Evolutionary conservation across 257 asterid genomes (phyloP).

Genomic region (Solanum sejunctum): DNA sequence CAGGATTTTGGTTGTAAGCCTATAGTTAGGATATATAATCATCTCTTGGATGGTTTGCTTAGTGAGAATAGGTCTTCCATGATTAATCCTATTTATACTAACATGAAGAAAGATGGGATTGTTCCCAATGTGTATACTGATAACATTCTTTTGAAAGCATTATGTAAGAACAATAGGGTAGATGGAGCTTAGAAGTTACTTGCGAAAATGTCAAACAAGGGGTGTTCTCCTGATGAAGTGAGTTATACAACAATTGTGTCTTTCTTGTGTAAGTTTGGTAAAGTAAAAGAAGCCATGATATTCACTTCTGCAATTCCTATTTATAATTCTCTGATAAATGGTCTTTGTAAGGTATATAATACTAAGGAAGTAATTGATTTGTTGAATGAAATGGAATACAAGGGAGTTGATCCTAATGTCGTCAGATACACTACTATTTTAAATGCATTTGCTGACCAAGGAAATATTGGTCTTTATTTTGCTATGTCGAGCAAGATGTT

Average conservation of each 20-base stretch:
- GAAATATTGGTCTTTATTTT: slow-evolving; percentile 31
- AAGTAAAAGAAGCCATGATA: slow-evolving; percentile 38
- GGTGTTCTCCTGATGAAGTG: slow-evolving; percentile 70
- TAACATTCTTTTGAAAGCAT: slow-evolving; percentile 74
- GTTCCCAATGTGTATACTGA: slow-evolving; percentile 82
- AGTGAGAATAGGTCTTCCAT: slow-evolving; percentile 55
- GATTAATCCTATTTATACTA: slow-evolving; percentile 62
- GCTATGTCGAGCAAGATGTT: slow-evolving; percentile 71
- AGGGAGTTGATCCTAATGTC: slow-evolving; percentile 51
- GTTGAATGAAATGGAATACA: slow-evolving; percentile 45
- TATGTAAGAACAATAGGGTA: slow-evolving; percentile 64
- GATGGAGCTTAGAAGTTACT: slow-evolving; percentile 66
- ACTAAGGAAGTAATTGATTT: slow-evolving; percentile 36
- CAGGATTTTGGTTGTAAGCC: slow-evolving; percentile 70
- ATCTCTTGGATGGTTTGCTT: slow-evolving; percentile 74
- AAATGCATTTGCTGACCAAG: slow-evolving; percentile 41
- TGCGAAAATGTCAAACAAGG: slow-evolving; percentile 70
- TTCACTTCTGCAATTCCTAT: slow-evolving; percentile 38
- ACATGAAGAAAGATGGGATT: slow-evolving; percentile 81
- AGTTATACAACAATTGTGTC: slow-evolving; percentile 73
- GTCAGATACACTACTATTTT: slow-evolving; percentile 46
- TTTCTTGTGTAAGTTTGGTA: slow-evolving; percentile 58
- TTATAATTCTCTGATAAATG: slow-evolving; percentile 59
- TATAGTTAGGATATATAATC: slow-evolving; percentile 72
- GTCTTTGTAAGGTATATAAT: slow-evolving; percentile 43